Evolutionary conservation across 305 asterid genomes (phyloP).

Genomic region (Fraxinus baroniana): DNA sequence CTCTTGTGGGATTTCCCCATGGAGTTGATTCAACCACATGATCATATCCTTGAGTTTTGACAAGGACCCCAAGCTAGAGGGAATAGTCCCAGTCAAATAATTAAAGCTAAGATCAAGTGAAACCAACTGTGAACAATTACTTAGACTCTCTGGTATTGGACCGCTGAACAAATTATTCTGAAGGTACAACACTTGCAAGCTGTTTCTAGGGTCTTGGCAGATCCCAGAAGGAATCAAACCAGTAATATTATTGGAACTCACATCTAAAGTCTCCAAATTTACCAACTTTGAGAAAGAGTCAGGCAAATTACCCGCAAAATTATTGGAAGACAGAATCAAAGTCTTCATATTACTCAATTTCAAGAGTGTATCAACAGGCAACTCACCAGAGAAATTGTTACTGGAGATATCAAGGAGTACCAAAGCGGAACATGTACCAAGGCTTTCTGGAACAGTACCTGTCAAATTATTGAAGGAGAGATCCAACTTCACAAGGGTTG

Average conservation of each 20-base stretch:
- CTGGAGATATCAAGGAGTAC: conserved; percentile 59
- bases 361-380: conserved; percentile 60
- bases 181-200: conserved; percentile 65
- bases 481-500: conserved; percentile 62
- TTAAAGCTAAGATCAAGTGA: conserved; percentile 67
- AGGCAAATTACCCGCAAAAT: conserved; percentile 61
- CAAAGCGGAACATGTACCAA: conserved; percentile 59
- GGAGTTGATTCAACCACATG: conserved; percentile 63
- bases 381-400: conserved; percentile 74
- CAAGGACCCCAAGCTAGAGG: conserved; percentile 56
- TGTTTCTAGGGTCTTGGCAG: conserved; percentile 54
- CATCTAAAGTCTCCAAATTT: conserved; percentile 64
- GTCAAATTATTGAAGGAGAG: conserved; percentile 65
- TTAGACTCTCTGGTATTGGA: conserved; percentile 53
- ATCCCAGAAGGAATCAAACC: conserved; percentile 74
- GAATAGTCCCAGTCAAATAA: conserved; percentile 50
- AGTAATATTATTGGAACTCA: conserved; percentile 73
- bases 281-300: conserved; percentile 59
- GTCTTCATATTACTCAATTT: conserved; percentile 57
- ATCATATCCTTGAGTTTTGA: conserved; percentile 45
- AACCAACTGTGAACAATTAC: conserved; percentile 54
- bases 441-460: conserved; percentile 60
- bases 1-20: conserved; percentile 73
- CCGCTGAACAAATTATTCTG: conserved; percentile 63
- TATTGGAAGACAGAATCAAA: conserved; percentile 62